Percentiles rank a stretch among this genome's conserved stretches.
These are phyloP conservation scores for Suhomyces sp. DNA, from an alignment of 805 yeast species.

Conservation along the genomic window DNA sequence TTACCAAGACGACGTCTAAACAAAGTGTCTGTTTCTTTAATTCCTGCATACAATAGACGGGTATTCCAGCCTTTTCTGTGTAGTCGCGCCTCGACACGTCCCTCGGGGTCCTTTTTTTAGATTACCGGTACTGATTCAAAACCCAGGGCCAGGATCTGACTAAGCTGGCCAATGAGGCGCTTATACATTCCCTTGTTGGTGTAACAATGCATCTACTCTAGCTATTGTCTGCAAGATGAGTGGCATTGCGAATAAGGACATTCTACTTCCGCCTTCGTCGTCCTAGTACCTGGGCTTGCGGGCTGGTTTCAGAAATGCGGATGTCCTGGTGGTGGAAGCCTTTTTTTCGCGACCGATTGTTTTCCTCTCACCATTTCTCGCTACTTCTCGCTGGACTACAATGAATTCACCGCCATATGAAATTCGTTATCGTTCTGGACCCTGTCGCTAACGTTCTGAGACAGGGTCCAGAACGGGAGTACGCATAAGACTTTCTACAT, in stretches of 20 bases:
- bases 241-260: neutral
- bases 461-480: neutral
- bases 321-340: neutral
- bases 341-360: neutral
- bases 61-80: neutral
- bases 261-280: neutral
- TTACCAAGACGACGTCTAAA: neutral
- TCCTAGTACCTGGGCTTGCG: neutral
- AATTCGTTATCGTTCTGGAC: neutral
- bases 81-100: neutral
- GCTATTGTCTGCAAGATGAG: neutral
- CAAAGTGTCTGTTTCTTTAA: neutral
- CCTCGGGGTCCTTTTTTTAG: neutral
- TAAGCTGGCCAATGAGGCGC: neutral
- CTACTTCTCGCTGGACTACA: neutral
- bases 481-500: neutral
- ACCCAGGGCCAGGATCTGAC: neutral
- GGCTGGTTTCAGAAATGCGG: neutral
- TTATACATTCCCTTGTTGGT: neutral
- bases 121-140: neutral
- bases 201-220: neutral
- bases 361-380: neutral
- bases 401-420: neutral
- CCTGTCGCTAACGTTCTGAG: neutral
- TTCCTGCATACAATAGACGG: neutral